Base-by-base conservation (phyloP, 495 filamentous ascomycete species). In the Endocarpon pusillum region DNA sequence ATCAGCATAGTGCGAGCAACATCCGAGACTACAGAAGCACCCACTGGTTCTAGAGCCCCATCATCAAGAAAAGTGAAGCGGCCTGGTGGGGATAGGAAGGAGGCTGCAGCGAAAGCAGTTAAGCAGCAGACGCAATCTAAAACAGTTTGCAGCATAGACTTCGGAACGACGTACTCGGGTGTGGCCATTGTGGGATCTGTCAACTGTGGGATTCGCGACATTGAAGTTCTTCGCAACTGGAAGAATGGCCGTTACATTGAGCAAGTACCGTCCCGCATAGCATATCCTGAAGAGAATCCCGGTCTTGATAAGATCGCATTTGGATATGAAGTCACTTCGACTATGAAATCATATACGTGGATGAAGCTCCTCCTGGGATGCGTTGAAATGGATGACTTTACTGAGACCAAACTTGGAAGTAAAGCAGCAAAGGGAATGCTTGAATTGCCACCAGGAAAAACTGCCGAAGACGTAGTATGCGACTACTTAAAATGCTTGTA, bases 401-500 rank as follows among this genome's bases (percentile, higher is more conserved):
- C 45, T 3, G 44, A 48, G 10, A 19, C 10, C 4, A 17, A 27
- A n/a, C n/a, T n/a, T n/a, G n/a, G n/a, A n/a, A n/a, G n/a, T n/a
- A n/a, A n/a, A n/a, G n/a, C n/a, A n/a, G n/a, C n/a, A n/a, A n/a
- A n/a, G n/a, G n/a, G n/a, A n/a, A n/a, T n/a, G n/a, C n/a, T 39
- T 33, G 21, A 39, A 21, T 21, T 36, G 18, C 35, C 12, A 29
- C 33, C 6, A 2, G 42, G 19, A 28, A 41, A 4, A 29, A 58
- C 25, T 21, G 46, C 38, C 21, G 58, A 55, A 4, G 51, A 55
- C 9, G 34, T 65, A 3, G 49, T 51, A 8, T 41, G 45, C 1
- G 54, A 61, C 35, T 75, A 66, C 32, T 35, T 75, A 6, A 39
- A 38, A 0, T 53, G 45, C 2, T 45, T 75, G 1, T 46, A 62